Evolutionary conservation across 495 filamentous ascomycete genomes (phyloP), one percentile per base, ranked within the genome.

Genomic region (Xylaria longipes): DNA sequence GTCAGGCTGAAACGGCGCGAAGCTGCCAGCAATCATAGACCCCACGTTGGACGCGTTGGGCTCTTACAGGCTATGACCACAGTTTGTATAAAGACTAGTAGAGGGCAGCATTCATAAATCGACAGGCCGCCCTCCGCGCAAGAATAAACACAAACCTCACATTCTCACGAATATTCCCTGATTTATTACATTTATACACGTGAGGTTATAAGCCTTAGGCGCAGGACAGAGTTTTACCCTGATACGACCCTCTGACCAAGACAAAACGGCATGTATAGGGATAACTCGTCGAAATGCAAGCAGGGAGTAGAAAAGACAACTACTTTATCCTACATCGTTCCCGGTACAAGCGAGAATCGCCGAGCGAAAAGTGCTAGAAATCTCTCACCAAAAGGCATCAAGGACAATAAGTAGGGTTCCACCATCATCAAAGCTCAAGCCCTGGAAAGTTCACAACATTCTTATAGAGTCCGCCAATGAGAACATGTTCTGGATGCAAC

Each of bases 91-190:
- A 25, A 29, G 5, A 15, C 3, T 22, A 62, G 11, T 14, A 41
- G 15, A n/a, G 46, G 39, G 25, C 60, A 39, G 39, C 37, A 29
- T 63, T 2, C 29, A 63, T 63, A 63, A 63, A 41, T 61, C 37
- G 9, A 63, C 15, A 7, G 6, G n/a, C n/a, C n/a, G n/a, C 8
- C 22, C 60, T 45, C 12, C 31, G 25, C 46, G 12, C 29, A 14
- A 63, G 60, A 45, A 14, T 14, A 45, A 29, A 45, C 22, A 63
- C 2, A 22, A 63, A 45, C 0, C 12, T 25, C 14, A 31, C n/a
- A 45, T 45, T 31, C 8, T 45, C 1, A 5, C 39, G 37, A 63
- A 25, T 35, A 6, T 22, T 14, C 35, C 35, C 3, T 61, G 17
- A 8, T 61, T 6, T 54, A 12, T n/a, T 29, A 27, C 5, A 29